These are phyloP conservation scores for Nectriaceae sp. DNA, from an alignment of 2,329 filamentous ascomycete species.

Conservation along the genomic window DNA sequence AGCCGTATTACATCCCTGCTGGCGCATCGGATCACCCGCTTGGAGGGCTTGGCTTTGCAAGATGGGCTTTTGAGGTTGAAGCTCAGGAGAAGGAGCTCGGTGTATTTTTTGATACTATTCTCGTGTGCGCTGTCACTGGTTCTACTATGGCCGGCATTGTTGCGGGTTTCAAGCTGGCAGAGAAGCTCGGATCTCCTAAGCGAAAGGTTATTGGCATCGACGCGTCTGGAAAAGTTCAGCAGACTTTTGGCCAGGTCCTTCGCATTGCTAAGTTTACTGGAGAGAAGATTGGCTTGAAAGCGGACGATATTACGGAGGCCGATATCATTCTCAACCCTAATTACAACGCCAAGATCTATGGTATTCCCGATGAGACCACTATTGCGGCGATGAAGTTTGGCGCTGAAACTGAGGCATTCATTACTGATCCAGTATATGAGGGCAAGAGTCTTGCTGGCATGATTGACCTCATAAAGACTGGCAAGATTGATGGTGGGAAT, in stretches of 20 bases:
- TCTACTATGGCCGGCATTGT: slow-evolving; percentile 72
- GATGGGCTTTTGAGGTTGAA: slow-evolving; percentile 70
- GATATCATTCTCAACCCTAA: slow-evolving; percentile 63
- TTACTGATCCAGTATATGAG: slow-evolving; percentile 76
- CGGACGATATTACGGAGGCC: slow-evolving; percentile 59
- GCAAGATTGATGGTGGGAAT: slow-evolving; percentile 63
- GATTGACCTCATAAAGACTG: slow-evolving; percentile 67
- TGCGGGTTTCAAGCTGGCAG: slow-evolving; percentile 68
- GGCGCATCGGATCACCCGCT: slow-evolving; percentile 71
- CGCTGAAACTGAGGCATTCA: slow-evolving; percentile 69
- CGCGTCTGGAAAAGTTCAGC: slow-evolving; percentile 41
- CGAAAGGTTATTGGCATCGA: slow-evolving; percentile 68
- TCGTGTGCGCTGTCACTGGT: slow-evolving; percentile 73
- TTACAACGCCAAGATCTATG: slow-evolving; percentile 70
- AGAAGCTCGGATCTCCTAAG: slow-evolving; percentile 46
- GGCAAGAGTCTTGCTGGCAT: slow-evolving; percentile 74
- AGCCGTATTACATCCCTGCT: slow-evolving; percentile 72
- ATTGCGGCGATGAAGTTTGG: slow-evolving; percentile 70
- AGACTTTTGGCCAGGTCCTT: slow-evolving; percentile 66
- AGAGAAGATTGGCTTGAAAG: slow-evolving; percentile 60
- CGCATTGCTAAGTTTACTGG: slow-evolving; percentile 67
- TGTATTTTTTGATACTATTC: slow-evolving; percentile 66
- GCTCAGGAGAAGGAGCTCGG: slow-evolving; percentile 62
- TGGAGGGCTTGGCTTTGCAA: slow-evolving; percentile 69
- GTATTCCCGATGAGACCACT: slow-evolving; percentile 65